Evolutionary conservation across 768 basidiomycete species (phyloP), one percentile per base, ranked within the genome.

Genomic region (Floccularia luteovirens): DNA sequence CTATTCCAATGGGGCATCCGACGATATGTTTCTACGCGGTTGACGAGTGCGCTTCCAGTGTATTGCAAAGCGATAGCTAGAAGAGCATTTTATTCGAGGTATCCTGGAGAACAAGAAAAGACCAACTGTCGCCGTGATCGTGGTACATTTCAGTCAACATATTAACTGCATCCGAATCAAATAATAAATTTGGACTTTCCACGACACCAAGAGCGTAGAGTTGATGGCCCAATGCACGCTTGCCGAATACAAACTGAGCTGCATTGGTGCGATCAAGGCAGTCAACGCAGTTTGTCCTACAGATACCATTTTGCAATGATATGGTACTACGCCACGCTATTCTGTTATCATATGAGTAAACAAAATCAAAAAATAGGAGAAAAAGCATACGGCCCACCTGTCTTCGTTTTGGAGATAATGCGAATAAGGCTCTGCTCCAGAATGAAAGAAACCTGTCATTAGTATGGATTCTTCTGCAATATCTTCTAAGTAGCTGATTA

Each of bases 131-230:
- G 1, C 91, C 91, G 49, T 96, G 92, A 57, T 96, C 91, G 55
- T 94, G 91, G 58, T 93, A 97, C 92, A 99, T 97, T 63, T 96
- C 91, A 3, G 92, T 98, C 49, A 99, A 55, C 78, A 98, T 92
- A 56, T 93, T 91, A 28, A 93, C 87, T 1, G 90, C 92, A 57
- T 94, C 93, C 7, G 87, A 90, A 52, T 94, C 91, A 53, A 94
- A 94, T 0, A 81, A 75, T 25, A 99, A 66, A 52, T 90, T 80
- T 0, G 94, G 92, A 42, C 67, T 79, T 14, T 83, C 79, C 5
- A 96, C 80, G 12, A 98, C 72, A 0, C 96, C 96, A 3, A 99
- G 77, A 0, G 92, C 93, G 56, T 94, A 90, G 5, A 99, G 70
- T 56, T 99, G 96, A 58, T 97, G 92, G 0, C 92, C 93, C 13